Conservation (phyloP, 129 eudicot species). For the Tagetes patula region DNA sequence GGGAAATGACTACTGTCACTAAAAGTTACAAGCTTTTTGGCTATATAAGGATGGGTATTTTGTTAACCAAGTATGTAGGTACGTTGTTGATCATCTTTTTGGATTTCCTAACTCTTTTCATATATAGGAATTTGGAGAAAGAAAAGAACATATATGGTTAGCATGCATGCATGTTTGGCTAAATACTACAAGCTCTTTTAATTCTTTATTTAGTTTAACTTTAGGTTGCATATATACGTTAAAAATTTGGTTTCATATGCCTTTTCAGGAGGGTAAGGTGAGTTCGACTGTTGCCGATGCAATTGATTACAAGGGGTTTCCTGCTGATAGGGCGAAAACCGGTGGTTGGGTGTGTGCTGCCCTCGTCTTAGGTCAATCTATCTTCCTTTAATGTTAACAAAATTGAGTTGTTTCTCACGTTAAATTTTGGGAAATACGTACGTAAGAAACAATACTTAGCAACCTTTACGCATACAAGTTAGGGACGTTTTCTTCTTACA, state of each 20-base stretch:
- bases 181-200: conserved; percentile 1
- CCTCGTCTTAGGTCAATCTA: conserved; percentile 69
- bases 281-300: conserved; percentile 67
- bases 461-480: background rate
- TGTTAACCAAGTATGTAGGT: conserved; percentile 18
- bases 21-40: conserved; percentile 33
- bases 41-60: conserved; percentile 53
- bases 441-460: background rate
- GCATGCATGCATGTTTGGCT: conserved; percentile 26
- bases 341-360: conserved; percentile 98
- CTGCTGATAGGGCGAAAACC: conserved; percentile 76
- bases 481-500: background rate
- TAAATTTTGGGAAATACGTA: too few species aligned
- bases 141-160: conserved; percentile 38
- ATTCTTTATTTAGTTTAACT: background rate
- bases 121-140: background rate
- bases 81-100: conserved; percentile 18
- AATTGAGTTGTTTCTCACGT: too few species aligned
- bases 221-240: background rate
- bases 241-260: background rate
- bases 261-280: conserved; percentile 61
- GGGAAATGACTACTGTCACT: conserved; percentile 43
- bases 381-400: conserved; percentile 11
- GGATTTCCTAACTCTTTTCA: conserved; percentile 21
- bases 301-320: conserved; percentile 71